These are phyloP conservation scores for Gelatoporia subvermispora DNA, from an alignment of 768 basidiomycete species.

Conservation along the genomic window DNA sequence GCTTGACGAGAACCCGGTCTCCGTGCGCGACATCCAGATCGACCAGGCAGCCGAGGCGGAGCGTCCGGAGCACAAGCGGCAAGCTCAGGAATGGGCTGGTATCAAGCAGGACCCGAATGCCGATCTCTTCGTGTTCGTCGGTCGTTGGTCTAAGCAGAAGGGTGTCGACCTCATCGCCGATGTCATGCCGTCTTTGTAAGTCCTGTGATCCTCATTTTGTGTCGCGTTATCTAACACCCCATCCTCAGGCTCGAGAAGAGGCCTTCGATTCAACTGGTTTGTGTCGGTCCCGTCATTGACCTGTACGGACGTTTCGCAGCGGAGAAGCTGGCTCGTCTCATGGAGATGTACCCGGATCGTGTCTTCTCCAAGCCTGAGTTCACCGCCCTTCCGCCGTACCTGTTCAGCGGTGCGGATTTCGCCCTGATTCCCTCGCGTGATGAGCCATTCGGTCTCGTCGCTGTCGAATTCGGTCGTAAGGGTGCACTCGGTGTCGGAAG, in stretches of 20 bases:
- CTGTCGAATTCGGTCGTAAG: slow-evolving; percentile 94
- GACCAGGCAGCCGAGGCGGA: slow-evolving; percentile 83
- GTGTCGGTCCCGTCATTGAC: slow-evolving; percentile 93
- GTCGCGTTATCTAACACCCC: slow-evolving; percentile 1
- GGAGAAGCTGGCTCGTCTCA: slow-evolving; percentile 86
- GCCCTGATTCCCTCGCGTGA: slow-evolving; percentile 94
- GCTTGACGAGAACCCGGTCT: slow-evolving; percentile 72
- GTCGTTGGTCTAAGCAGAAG: slow-evolving; percentile 98
- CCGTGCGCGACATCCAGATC: slow-evolving; percentile 67
- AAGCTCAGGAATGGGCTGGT: slow-evolving; percentile 93
- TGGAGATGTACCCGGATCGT: slow-evolving; percentile 93
- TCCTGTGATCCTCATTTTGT: slow-evolving; percentile 12
- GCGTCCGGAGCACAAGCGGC: slow-evolving; percentile 85
- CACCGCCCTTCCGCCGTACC: slow-evolving; percentile 86
- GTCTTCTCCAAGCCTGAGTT: slow-evolving; percentile 97
- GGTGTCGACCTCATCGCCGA: slow-evolving; percentile 97
- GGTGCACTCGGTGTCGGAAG: slow-evolving; percentile 94
- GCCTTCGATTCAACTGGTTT: slow-evolving; percentile 78
- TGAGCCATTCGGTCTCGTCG: slow-evolving; percentile 93
- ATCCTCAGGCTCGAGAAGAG: slow-evolving; percentile 74
- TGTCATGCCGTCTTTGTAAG: slow-evolving; percentile 85
- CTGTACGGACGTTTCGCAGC: slow-evolving; percentile 93
- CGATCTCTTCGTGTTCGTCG: slow-evolving; percentile 93
- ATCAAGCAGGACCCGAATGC: slow-evolving; percentile 88
- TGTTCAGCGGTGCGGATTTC: slow-evolving; percentile 94